Percentiles rank a stretch among this genome's conserved stretches.
phyloP scores from a whole-genome alignment of 345 rosid species.

The Hirschfeldia incana region DNA sequence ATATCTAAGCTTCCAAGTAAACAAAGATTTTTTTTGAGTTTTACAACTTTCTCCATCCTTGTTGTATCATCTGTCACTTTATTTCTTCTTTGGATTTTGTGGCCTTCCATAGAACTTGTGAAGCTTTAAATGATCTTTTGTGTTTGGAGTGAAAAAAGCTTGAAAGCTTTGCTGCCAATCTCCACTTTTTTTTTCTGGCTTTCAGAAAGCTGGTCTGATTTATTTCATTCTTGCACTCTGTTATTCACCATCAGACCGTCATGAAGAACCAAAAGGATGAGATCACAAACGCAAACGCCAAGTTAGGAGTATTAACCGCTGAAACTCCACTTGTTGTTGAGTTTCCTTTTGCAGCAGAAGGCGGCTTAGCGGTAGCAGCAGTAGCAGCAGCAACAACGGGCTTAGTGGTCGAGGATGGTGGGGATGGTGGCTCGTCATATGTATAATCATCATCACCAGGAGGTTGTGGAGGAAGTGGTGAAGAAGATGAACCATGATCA shows the following conservation, averaged over 20 bases:
- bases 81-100: conserved; percentile 2
- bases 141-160: neutral
- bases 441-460: neutral
- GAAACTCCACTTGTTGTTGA: conserved; percentile 19
- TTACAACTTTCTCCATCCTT: conserved; percentile 2
- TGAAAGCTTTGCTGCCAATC: neutral
- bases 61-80: conserved; percentile 1
- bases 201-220: neutral
- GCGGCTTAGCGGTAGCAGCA: conserved; percentile 5
- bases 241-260: conserved; percentile 5
- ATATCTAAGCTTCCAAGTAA: neutral
- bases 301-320: neutral
- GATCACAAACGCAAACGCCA: conserved; percentile 16
- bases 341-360: neutral
- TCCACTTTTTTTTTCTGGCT: neutral
- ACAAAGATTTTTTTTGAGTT: neutral
- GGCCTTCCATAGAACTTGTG: neutral
- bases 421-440: neutral
- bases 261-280: conserved; percentile 26
- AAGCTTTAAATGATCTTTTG: neutral
- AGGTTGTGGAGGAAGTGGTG: neutral
- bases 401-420: neutral
- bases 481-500: neutral
- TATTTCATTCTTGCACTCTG: conserved; percentile 13
- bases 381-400: neutral